Base-by-base conservation (phyloP, 768 basidiomycete genomes). In the Termitomyces sp. region DNA sequence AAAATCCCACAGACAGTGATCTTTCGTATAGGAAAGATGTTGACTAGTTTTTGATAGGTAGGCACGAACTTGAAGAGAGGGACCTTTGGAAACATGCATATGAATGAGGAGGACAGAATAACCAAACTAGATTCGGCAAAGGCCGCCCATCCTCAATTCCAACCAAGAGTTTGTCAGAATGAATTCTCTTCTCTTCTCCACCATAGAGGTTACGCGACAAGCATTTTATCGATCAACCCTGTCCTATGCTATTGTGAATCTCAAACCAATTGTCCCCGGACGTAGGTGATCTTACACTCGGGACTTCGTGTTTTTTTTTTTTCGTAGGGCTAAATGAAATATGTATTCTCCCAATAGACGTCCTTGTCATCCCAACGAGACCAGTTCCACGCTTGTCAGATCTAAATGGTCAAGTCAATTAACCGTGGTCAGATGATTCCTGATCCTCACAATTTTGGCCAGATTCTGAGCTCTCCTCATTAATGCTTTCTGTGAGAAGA, bases 221-320 rank as follows among this genome's bases (percentile, higher is more conserved):
- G 82, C 76, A 0, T 92, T 95, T 69, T 86, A 88, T 63, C 79
- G 83, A 23, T 79, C 83, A 3, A 61, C 82, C 1, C 76, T 89
- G 12, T 83, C 89, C 0, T 89, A 81, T 68, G 96, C 91, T 1
- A 88, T 97, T 58, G 95, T 98, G 43, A 98, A 98, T 67, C 82
- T 97, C 57, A 97, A 94, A 63, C 96, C 95, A 1, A 86, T 97
- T 60, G 84, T 95, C 9, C 93, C 94, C 38, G 94, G 94, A 45
- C 94, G 96, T 98, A 70, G 73, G 91, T 81, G 38, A 11, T 36
- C 41, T 36, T 23, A 46, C 27, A n/a, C n/a, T 42, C 15, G 20
- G 6, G 2, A 36, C 23, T 48, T 16, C 23, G 23, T 49, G 23
- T 10, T 23, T 25, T 16, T 10, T 23, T 25, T 16, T 16, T 18